phyloP scores from a whole-genome alignment of 768 basidiomycete genomes.

The Phlegmacium glaucopus region DNA sequence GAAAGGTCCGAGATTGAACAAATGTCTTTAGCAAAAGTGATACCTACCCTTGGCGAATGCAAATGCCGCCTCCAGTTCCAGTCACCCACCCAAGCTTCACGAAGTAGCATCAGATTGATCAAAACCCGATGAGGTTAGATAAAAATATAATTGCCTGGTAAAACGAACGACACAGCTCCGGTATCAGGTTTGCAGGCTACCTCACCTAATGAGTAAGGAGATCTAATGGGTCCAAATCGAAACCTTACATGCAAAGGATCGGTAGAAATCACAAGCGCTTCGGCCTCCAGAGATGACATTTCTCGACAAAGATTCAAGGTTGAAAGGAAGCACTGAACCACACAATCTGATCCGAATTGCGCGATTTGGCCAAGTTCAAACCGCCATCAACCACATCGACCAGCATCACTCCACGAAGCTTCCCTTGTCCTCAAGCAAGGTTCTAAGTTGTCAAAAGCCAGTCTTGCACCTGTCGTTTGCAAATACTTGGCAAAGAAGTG shows the following conservation, averaged over 20 bases:
- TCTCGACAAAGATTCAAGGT: background rate
- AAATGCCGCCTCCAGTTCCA: slow-evolving; percentile 82
- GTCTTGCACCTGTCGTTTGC: too few species aligned
- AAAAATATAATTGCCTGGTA: slow-evolving; percentile 44
- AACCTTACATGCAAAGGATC: slow-evolving; percentile 60
- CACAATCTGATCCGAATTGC: too few species aligned
- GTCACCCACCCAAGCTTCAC: slow-evolving; percentile 83
- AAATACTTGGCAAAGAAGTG: too few species aligned
- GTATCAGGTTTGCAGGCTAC: slow-evolving; percentile 90
- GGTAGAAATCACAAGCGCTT: slow-evolving; percentile 53
- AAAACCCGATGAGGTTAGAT: background rate
- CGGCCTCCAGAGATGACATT: slow-evolving; percentile 29
- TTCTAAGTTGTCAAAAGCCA: too few species aligned
- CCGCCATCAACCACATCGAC: too few species aligned
- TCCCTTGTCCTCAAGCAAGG: too few species aligned
- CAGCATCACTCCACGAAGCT: too few species aligned
- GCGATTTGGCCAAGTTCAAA: too few species aligned
- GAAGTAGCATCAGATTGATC: slow-evolving; percentile 3
- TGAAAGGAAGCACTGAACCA: background rate
- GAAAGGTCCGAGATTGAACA: background rate
- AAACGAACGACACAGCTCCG: slow-evolving; percentile 79
- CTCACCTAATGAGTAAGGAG: slow-evolving; percentile 3
- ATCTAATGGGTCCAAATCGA: background rate
- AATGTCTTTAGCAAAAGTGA: background rate
- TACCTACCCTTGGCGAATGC: slow-evolving; percentile 64